Conservation (phyloP, 495 filamentous ascomycete species). For the Extremus antarcticus region DNA sequence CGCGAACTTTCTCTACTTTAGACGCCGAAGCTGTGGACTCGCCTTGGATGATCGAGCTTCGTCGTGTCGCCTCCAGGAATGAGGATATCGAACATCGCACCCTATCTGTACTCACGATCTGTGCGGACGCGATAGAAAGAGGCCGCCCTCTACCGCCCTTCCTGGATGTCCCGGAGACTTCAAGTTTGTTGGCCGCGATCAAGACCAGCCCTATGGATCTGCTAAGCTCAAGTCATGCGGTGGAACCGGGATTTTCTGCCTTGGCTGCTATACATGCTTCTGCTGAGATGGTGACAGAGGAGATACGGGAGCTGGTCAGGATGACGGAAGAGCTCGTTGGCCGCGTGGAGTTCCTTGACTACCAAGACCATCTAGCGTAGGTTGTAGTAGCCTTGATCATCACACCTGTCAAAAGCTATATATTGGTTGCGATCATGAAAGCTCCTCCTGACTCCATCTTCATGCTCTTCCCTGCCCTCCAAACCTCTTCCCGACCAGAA, state of each 20-base stretch:
- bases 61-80: background rate
- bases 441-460: too few relatives aligned
- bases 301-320: background rate
- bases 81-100: background rate
- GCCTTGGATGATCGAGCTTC: background rate
- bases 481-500: too few relatives aligned
- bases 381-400: too few relatives aligned
- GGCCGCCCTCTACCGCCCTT: background rate
- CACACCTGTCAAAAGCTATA: too few relatives aligned
- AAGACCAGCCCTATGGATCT: background rate
- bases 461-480: too few relatives aligned
- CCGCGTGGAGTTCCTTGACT: background rate
- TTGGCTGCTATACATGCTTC: background rate
- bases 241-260: background rate
- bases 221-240: background rate
- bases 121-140: background rate
- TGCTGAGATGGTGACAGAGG: background rate
- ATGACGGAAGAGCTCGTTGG: background rate
- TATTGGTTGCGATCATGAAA: too few relatives aligned
- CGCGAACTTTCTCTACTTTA: background rate
- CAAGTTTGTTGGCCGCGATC: background rate
- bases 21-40: background rate
- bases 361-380: background rate
- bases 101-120: background rate
- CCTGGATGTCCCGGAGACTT: background rate